Base-by-base conservation (phyloP, 1,139 yeast species). In the Chernovozyma sophiae-reginae region DNA sequence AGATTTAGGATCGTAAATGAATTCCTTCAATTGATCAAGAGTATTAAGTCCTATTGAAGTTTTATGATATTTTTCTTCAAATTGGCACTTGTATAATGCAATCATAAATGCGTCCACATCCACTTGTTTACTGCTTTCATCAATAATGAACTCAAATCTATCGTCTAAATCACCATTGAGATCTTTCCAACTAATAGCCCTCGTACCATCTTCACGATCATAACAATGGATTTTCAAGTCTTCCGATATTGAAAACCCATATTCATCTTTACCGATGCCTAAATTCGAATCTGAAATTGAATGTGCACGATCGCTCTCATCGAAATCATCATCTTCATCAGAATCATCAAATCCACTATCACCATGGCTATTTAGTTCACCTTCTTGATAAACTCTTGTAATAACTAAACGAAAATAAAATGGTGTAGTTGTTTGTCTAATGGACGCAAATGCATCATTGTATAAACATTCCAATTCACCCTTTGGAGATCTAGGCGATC, bases 91-190 rank as follows among this genome's bases (percentile, higher is more conserved):
- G 52, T 77, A 74, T 12, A 87, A 69, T 0, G 79, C 68, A 27
- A 65, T 55, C 62, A 85, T 76, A 55, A 92, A 92, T 32, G 70
- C 67, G 23, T 81, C 82, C 35, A 86, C 71, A 19, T 80, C 81
- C 27, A 63, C 65, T 3, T 63, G 51, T 23, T 81, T 69, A 7
- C 82, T 76, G n/a, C 72, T 71, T 33, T 74, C 74, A 43, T 81
- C 87, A 38, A 89, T 76, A 16, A 84, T 71, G 60, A 87, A 90
- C 58, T 87, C 95, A 58, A 84, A 89, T 43, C 72, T 65, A 53
- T 90, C 97, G 13, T 90, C 97, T n/a, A 71, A 68, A 48, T 87
- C 96, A 23, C 96, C 96, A 35, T 82, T 82, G 36, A 81, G 55
- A 48, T 92, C 96, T 19, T 66, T 67, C 98, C 98, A 92, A 1